Percentiles rank a stretch among this genome's conserved stretches.
These are phyloP conservation scores for Plantago elongata DNA, from an alignment of 257 asterid species.

Conservation along the genomic window DNA sequence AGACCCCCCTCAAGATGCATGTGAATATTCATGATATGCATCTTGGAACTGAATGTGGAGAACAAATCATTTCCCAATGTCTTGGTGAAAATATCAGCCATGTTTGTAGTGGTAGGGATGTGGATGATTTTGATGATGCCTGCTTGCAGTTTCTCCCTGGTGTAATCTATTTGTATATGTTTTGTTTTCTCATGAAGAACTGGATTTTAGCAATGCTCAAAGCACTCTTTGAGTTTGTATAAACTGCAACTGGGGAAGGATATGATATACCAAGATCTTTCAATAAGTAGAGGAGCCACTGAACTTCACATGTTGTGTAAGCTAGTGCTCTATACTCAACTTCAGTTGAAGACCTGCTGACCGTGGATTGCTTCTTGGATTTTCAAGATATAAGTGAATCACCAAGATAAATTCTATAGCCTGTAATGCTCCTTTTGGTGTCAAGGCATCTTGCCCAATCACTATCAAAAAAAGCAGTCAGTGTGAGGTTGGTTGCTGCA, in stretches of 20 bases:
- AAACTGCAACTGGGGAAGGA: background rate
- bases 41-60: no score
- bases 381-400: background rate
- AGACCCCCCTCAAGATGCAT: no score
- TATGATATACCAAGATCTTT: background rate
- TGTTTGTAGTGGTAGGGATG: background rate
- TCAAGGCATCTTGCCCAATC: background rate
- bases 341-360: background rate
- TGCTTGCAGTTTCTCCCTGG: background rate
- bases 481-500: background rate
- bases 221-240: no score
- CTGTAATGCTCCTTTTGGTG: background rate
- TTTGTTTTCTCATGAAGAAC: background rate
- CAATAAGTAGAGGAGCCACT: background rate
- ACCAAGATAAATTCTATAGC: background rate
- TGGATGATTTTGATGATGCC: no score
- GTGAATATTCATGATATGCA: no score
- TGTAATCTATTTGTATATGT: background rate
- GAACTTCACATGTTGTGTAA: background rate
- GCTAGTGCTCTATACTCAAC: background rate
- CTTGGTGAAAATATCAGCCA: no score
- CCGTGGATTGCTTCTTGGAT: no score
- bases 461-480: background rate
- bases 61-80: no score
- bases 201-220: background rate